Percentiles rank a stretch among this genome's conserved stretches.
Conservation (phyloP, 805 yeast species). For the Metschnikowia santaceciliae region DNA sequence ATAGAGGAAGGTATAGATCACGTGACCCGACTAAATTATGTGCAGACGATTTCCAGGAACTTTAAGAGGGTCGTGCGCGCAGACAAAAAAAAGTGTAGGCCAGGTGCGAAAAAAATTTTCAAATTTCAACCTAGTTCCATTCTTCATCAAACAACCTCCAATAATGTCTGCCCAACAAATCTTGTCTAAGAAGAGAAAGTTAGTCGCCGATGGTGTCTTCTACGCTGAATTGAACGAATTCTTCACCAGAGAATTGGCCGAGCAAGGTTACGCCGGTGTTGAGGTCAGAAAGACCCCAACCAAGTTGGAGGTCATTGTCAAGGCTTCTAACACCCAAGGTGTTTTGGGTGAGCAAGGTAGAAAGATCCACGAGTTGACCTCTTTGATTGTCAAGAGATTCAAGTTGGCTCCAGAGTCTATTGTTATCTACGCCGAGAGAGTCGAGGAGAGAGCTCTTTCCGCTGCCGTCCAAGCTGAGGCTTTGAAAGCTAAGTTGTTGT, state of each 20-base stretch:
- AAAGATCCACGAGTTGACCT: conserved; percentile 98
- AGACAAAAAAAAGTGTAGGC: conserved; percentile 1
- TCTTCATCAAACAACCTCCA: conserved; percentile 6
- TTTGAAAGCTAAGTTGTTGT: conserved; percentile 93
- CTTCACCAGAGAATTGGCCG: conserved; percentile 99
- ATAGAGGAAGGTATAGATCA: background rate
- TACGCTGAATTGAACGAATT: conserved; percentile 99
- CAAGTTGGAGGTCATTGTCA: conserved; percentile 96
- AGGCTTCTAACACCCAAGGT: conserved; percentile 98
- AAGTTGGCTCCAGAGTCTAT: conserved; percentile 89
- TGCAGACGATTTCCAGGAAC: background rate
- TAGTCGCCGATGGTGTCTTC: conserved; percentile 99
- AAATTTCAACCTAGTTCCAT: background rate
- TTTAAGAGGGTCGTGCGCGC: conserved; percentile 5
- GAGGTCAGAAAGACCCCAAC: conserved; percentile 98
- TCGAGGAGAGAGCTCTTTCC: conserved; percentile 98
- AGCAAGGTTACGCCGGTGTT: conserved; percentile 99
- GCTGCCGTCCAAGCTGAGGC: conserved; percentile 99
- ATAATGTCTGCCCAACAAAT: conserved; percentile 42
- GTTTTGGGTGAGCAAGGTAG: conserved; percentile 99
- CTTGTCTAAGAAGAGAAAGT: conserved; percentile 95
- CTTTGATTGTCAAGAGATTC: conserved; percentile 98
- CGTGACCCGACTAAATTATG: background rate
- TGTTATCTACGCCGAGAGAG: conserved; percentile 97
- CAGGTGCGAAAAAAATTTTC: conserved; percentile 7